These are phyloP conservation scores for Prototheca cutis DNA, from an alignment of 163 green algal genomes.

Conservation along the genomic window DNA sequence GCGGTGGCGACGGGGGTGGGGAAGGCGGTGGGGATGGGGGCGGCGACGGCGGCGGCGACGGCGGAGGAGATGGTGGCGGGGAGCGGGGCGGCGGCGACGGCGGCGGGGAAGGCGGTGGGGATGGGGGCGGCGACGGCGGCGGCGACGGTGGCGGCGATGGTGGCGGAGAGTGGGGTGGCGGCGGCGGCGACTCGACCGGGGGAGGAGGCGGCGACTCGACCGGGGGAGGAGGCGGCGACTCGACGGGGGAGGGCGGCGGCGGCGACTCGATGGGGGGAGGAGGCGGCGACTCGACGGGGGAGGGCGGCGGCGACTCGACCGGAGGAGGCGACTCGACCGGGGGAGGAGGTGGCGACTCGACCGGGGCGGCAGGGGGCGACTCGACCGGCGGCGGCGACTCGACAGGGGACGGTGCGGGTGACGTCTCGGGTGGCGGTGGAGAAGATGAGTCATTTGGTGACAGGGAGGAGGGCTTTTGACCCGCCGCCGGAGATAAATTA, in stretches of 20 bases:
- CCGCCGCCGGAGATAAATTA: too few relatives aligned
- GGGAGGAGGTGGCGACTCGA: not conserved
- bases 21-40: not conserved
- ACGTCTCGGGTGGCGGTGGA: not conserved
- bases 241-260: not conserved
- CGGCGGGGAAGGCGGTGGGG: too few relatives aligned
- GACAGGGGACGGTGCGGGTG: not conserved
- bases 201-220: not conserved
- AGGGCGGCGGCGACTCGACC: too few relatives aligned
- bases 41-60: too few relatives aligned
- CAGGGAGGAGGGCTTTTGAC: too few relatives aligned
- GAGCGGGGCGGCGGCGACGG: not conserved
- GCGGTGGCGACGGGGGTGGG: not conserved
- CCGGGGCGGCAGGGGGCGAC: not conserved
- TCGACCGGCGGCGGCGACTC: not conserved
- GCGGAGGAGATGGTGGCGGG: too few relatives aligned
- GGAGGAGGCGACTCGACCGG: too few relatives aligned
- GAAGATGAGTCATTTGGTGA: too few relatives aligned
- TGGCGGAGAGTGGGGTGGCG: not conserved
- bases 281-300: too few relatives aligned
- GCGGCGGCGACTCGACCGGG: not conserved
- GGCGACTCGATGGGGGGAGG: not conserved
- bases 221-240: too few relatives aligned
- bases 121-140: not conserved
- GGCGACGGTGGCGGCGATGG: not conserved